These are phyloP conservation scores for Cadophora sp. DNA, from an alignment of 2,329 filamentous ascomycete species.

Conservation along the genomic window DNA sequence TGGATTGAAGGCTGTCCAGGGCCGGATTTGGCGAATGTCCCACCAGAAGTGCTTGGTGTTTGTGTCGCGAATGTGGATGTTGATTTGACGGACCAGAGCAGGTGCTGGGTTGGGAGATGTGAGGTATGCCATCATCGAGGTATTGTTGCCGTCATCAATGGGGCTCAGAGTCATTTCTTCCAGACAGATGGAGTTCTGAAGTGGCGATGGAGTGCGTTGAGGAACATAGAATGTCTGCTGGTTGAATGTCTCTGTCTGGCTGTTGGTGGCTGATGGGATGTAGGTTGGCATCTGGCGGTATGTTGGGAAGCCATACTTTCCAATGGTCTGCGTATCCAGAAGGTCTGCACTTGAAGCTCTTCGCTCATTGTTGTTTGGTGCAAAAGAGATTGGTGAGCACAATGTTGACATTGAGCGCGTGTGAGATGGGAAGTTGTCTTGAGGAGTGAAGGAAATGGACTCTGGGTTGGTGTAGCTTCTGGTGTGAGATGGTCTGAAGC, in stretches of 20 bases:
- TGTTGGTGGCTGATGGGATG: slow-evolving; percentile 44
- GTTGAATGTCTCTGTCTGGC: slow-evolving; percentile 53
- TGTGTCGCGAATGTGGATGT: slow-evolving; percentile 69
- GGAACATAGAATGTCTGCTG: slow-evolving; percentile 45
- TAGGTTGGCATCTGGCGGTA: slow-evolving; percentile 76
- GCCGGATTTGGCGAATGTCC: slow-evolving; percentile 87
- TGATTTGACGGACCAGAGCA: slow-evolving; percentile 80
- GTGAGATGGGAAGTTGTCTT: slow-evolving; percentile 39
- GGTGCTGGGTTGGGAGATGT: slow-evolving; percentile 82
- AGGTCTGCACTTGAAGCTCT: slow-evolving; percentile 72
- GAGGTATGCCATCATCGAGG: slow-evolving; percentile 79
- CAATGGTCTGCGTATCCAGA: slow-evolving; percentile 69
- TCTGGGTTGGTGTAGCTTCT: slow-evolving; percentile 69
- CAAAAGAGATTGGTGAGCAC: slow-evolving; percentile 43
- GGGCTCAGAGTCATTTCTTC: slow-evolving; percentile 44
- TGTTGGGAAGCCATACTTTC: slow-evolving; percentile 81
- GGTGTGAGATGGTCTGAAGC: slow-evolving; percentile 55
- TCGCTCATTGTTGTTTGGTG: slow-evolving; percentile 51
- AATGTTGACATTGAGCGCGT: slow-evolving; percentile 42
- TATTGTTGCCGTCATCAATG: slow-evolving; percentile 53
- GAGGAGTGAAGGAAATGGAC: slow-evolving; percentile 49
- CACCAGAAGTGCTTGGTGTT: slow-evolving; percentile 91
- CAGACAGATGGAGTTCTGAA: slow-evolving; percentile 40
- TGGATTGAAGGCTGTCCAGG: slow-evolving; percentile 82
- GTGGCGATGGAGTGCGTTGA: slow-evolving; percentile 55